Evolutionary conservation across 1,139 yeast species (phyloP).

Genomic region (Taphrina sp.): DNA sequence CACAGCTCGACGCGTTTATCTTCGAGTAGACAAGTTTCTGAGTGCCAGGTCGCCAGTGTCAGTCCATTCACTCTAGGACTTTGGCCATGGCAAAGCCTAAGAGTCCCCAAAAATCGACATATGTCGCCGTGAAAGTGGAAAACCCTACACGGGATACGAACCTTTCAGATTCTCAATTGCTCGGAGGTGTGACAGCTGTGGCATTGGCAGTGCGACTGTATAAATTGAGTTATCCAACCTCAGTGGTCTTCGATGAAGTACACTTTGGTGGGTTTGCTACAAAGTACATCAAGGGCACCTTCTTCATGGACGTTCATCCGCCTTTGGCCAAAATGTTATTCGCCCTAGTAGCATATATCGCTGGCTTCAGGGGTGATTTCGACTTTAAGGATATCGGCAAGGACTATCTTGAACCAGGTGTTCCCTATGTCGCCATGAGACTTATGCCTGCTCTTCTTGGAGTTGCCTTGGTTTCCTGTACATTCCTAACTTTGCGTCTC

Average conservation of each 20-base stretch:
- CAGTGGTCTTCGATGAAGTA: conserved; percentile 89
- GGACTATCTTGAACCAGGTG: conserved; percentile 46
- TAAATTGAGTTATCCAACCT: conserved; percentile 62
- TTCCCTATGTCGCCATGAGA: conserved; percentile 81
- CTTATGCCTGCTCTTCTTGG: conserved; percentile 81
- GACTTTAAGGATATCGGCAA: conserved; percentile 69
- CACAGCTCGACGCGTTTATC: no score
- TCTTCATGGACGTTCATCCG: conserved; percentile 92
- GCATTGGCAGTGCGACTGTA: conserved; percentile 61
- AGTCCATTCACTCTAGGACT: no score
- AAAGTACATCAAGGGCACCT: conserved; percentile 64
- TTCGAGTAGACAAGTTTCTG: no score
- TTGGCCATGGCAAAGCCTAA: conserved; percentile 12
- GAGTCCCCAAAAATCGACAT: background rate
- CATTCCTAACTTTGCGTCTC: conserved; percentile 76
- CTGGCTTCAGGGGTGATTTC: conserved; percentile 77
- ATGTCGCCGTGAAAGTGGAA: background rate
- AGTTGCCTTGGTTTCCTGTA: conserved; percentile 68
- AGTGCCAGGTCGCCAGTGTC: no score
- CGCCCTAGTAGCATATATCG: conserved; percentile 70
- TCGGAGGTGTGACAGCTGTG: conserved; percentile 55
- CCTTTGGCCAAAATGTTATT: conserved; percentile 86
- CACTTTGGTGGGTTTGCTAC: conserved; percentile 70
- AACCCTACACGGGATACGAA: background rate
- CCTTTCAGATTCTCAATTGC: conserved; percentile 36